phyloP scores from a whole-genome alignment of 306 rosid species.

The Gastrolobium villosum region DNA sequence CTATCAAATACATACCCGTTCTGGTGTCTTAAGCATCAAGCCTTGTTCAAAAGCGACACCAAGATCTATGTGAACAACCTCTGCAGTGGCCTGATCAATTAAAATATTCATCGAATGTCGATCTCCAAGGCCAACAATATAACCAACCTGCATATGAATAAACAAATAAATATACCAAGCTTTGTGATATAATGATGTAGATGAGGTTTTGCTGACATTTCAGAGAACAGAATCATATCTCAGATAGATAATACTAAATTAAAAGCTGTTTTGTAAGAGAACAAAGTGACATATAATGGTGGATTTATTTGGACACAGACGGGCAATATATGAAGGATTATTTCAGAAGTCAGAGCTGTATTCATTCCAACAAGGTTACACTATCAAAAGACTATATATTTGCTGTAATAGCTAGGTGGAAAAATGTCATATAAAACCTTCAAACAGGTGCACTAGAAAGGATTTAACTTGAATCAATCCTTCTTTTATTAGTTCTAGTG shows the following conservation, averaged over 20 bases:
- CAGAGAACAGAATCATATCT: conserved; percentile 15
- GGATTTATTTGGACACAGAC: conserved; percentile 31
- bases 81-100: conserved; percentile 93
- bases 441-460: conserved; percentile 24
- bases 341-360: conserved; percentile 25
- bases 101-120: conserved; percentile 93
- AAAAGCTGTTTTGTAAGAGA: conserved; percentile 22
- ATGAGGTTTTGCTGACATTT: conserved; percentile 18
- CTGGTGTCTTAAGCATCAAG: conserved; percentile 98
- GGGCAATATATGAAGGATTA: conserved; percentile 9
- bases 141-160: conserved; percentile 75
- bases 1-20: conserved; percentile 67
- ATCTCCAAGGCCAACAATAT: conserved; percentile 94
- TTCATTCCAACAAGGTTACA: conserved; percentile 22
- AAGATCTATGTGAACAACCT: conserved; percentile 97
- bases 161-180: conserved; percentile 28
- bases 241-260: conserved; percentile 28
- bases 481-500: conserved; percentile 16
- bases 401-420: conserved; percentile 23
- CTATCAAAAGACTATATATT: background rate
- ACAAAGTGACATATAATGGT: conserved; percentile 17
- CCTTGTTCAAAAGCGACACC: conserved; percentile 99
- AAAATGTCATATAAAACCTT: conserved; percentile 24
- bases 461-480: conserved; percentile 38
- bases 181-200: conserved; percentile 21